Base-by-base conservation (phyloP, 2,329 filamentous ascomycete genomes). In the Beauveria sp. region DNA sequence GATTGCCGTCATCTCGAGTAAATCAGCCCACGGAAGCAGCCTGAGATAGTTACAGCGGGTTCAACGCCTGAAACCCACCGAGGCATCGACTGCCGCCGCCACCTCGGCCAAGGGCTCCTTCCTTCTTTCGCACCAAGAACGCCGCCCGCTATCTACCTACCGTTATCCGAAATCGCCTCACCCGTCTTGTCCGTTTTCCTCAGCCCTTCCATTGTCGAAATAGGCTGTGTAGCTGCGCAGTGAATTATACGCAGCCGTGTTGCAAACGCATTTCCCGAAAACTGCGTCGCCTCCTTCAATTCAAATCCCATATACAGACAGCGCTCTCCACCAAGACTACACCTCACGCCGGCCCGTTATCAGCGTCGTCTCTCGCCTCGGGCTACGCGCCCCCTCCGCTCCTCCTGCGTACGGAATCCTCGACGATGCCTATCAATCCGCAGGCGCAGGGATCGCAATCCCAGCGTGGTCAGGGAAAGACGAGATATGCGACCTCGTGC, bases 401-500 rank as follows among this genome's bases (percentile, higher is more conserved):
- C 22, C 6, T 30, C 34, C 24, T 30, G 55, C 24, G 22, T 20
- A 20, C 34, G 34, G 30, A 51, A 43, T 12, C 26, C 28, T 5
- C 48, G 20, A 41, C 43, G 22, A 61, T 61, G 59, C 30, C 59
- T 24, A 52, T 37, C 55, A 57, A 43, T 12, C 63, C 66, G 59
- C 70, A 71, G 62, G 68, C 70, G 20, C 72, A 75, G 63, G 68
- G 71, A 56, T 58, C 50, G 41, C 48, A 48, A 41, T 30, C 60
- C 47, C 60, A 58, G 40, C 61, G 54, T 6, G 41, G 37, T 10
- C 61, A 46, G 14, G 61, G 54, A 34, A 62, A 62, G 55, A 70
- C 66, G 34, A 73, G 61, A 55, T 62, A 54, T 58, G 61, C 73
- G 8, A 79, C 76, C 22, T 80, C 79, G 22, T 82, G 80, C 66